A percentile compares a stretch with the other conserved stretches of the same genome.
Evolutionary conservation across 495 filamentous ascomycete genomes (phyloP).

Genomic region (Pyronema omphalodes): DNA sequence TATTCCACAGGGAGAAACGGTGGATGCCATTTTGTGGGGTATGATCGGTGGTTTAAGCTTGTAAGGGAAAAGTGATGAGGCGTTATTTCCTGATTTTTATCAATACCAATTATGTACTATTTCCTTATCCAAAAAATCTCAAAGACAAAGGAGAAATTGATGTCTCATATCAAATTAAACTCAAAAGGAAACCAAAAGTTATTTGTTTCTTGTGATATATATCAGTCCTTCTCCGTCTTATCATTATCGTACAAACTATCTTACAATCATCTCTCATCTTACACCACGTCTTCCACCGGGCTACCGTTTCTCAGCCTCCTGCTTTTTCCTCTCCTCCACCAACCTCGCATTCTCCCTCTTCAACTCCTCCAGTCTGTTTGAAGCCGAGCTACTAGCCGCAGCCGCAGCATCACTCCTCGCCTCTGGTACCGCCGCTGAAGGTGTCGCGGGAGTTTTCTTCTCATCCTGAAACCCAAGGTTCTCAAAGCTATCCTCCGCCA

Average conservation of each 20-base stretch:
- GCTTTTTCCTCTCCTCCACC: slow-evolving; percentile 9
- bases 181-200: too few species aligned
- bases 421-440: background rate
- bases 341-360: slow-evolving; percentile 17
- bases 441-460: background rate
- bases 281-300: background rate
- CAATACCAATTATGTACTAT: too few species aligned
- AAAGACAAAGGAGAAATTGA: too few species aligned
- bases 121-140: too few species aligned
- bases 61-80: too few species aligned
- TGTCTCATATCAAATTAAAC: too few species aligned
- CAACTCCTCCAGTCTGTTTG: slow-evolving; percentile 16
- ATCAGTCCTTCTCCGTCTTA: too few species aligned
- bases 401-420: background rate
- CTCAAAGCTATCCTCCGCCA: slow-evolving; percentile 83
- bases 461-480: slow-evolving; percentile 66
- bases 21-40: slow-evolving; percentile 22
- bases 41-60: background rate
- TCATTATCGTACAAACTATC: background rate
- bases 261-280: background rate
- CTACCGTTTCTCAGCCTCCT: background rate
- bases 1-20: slow-evolving; percentile 23
- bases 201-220: too few species aligned
- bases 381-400: background rate
- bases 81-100: too few species aligned